Conservation (phyloP, 2,329 filamentous ascomycete species). For the Ceratocystis smalleyi region DNA sequence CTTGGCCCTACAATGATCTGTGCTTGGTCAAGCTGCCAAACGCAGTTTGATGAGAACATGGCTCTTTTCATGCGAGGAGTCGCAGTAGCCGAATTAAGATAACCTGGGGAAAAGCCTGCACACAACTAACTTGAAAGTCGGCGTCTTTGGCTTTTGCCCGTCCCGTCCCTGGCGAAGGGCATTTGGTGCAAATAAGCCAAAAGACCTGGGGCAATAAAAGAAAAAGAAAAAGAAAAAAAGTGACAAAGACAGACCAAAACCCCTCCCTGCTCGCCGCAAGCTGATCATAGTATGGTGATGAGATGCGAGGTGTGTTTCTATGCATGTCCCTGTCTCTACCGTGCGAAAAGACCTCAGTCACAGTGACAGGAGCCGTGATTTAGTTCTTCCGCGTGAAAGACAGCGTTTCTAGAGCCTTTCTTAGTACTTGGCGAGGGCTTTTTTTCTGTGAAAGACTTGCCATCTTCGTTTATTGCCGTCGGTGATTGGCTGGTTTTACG, state of each 20-base stretch:
- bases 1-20: neutral
- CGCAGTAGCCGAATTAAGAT: neutral
- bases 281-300: too few species aligned
- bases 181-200: too few species aligned
- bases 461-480: neutral
- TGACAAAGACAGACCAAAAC: neutral
- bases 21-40: neutral
- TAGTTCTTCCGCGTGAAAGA: neutral
- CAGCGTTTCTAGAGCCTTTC: neutral
- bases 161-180: neutral
- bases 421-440: too few species aligned
- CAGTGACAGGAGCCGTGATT: neutral
- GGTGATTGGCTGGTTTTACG: neutral
- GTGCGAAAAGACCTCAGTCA: neutral
- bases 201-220: too few species aligned
- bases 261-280: too few species aligned
- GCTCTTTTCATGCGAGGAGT: neutral
- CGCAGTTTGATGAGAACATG: neutral
- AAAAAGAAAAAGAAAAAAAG: neutral
- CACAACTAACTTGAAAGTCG: neutral
- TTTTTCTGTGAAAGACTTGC: neutral
- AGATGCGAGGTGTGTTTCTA: neutral
- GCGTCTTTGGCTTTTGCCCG: neutral
- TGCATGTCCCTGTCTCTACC: neutral
- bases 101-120: too few species aligned